Base-by-base conservation (phyloP, 345 rosid genomes). In the Cochlearia excelsa region DNA sequence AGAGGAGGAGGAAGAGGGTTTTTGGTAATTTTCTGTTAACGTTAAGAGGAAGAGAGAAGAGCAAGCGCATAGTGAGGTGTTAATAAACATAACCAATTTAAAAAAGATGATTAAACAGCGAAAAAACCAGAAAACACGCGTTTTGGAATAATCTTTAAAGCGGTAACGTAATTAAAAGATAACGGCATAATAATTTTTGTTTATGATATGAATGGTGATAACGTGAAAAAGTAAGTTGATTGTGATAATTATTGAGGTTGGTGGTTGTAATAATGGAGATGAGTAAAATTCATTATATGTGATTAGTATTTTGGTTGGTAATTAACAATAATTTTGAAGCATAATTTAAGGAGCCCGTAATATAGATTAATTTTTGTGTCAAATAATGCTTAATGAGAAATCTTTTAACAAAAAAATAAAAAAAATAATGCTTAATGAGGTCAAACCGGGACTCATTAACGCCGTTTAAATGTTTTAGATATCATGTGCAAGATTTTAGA, bases 61-160 rank as follows among this genome's bases (percentile, higher is more conserved):
- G 33, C n/a, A 26, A 64, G 49, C 39, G 61, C 31, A 38, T 64
- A 63, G 70, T 70, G 74, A 70, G 75, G 69, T 70, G 70, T 70
- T 60, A 38, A 62, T 69, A 54, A 69, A 61, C 63, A 27, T 55
- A 60, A 68, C 61, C 38, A 33, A 57, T 51, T 43, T 10, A 31
- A 10, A 11, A 1, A 16, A 33, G 28, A 42, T 16, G 23, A 6
- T 3, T 8, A 37, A 37, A 37, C 40, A 9, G 23, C 23, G 23
- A 16, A 16, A 23, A 27, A 39, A 37, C 6, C 62, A 43, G 31
- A 57, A 34, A 58, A 30, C 5, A 57, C 50, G 61, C 50, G 61
- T 41, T 41, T 39, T 39, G 9, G n/a, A 7, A 38, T 3, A 38
- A 4, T 4, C 1, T 38, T 7, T 38, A 38, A 38, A 0, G 23